Evolutionary conservation across 2,329 filamentous ascomycete species (phyloP).

Genomic region (Colletotrichum limetticola): DNA sequence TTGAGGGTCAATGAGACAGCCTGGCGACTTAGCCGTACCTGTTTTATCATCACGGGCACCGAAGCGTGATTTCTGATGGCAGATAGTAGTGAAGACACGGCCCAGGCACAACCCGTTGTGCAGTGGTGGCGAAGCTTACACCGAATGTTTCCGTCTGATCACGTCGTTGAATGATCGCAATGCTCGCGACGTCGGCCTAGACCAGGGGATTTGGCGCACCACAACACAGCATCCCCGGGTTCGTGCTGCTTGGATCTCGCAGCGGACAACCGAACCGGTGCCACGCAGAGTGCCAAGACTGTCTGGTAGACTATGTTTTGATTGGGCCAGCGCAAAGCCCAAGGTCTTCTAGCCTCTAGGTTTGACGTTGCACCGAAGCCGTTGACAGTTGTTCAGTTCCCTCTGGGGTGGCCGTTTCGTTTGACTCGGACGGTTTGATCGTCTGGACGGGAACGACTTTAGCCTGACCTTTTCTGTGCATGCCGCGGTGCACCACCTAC

Average conservation of each 20-base stretch:
- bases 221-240: slow-evolving; percentile 13
- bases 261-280: slow-evolving; percentile 10
- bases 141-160: slow-evolving; percentile 5
- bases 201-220: background rate
- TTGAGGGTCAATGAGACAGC: background rate
- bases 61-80: slow-evolving; percentile 3
- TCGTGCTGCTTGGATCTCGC: slow-evolving; percentile 20
- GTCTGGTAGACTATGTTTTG: background rate
- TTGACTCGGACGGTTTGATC: slow-evolving; percentile 11
- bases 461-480: background rate
- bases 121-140: background rate
- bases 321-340: slow-evolving; percentile 9
- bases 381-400: slow-evolving; percentile 19
- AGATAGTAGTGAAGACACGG: background rate
- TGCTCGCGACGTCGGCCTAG: background rate
- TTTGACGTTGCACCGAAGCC: slow-evolving; percentile 7
- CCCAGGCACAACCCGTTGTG: background rate
- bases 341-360: background rate
- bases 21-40: background rate
- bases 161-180: background rate
- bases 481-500: background rate
- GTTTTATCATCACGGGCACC: background rate
- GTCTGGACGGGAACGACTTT: background rate
- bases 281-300: background rate
- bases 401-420: background rate